Conservation (phyloP, 2,329 filamentous ascomycete genomes). For the Venturia effusa region DNA sequence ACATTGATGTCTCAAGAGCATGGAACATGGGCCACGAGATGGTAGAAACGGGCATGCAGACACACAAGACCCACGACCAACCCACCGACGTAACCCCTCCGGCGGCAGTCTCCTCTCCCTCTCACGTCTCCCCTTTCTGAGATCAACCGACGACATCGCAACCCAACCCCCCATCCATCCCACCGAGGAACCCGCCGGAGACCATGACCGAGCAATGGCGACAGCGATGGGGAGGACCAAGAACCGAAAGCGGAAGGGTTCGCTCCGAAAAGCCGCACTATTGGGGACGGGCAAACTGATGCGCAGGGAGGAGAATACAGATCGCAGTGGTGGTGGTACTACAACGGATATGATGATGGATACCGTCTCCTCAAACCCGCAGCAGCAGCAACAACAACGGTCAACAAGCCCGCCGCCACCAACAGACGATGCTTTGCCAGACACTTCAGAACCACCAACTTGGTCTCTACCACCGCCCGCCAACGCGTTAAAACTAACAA, state of each 20-base stretch:
- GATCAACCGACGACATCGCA: constrained; percentile 29
- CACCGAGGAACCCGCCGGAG: constrained; percentile 12
- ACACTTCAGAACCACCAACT: not conserved
- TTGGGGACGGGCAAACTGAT: constrained; percentile 62
- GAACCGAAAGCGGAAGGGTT: constrained; percentile 52
- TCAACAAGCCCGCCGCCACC: constrained; percentile 15
- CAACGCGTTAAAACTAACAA: constrained; percentile 10
- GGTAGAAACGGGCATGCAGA: not conserved
- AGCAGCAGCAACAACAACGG: not conserved
- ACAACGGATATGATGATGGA: constrained; percentile 15
- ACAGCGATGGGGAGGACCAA: constrained; percentile 22
- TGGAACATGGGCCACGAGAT: constrained; percentile 7
- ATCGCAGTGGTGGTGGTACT: too few relatives aligned
- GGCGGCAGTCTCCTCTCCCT: constrained; percentile 43
- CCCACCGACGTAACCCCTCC: constrained; percentile 38
- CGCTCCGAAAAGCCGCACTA: constrained; percentile 75
- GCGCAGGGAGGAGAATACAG: constrained; percentile 40
- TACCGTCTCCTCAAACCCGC: constrained; percentile 21
- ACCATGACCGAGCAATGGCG: constrained; percentile 2
- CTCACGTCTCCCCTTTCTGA: constrained; percentile 55
- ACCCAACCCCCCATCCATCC: constrained; percentile 13
- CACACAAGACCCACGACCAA: constrained; percentile 26
- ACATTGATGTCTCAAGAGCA: constrained; percentile 10
- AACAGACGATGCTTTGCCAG: constrained; percentile 10
- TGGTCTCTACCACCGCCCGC: not conserved